Evolutionary conservation across 2,329 filamentous ascomycete genomes (phyloP), one percentile per base, ranked within the genome.

Genomic region (Aphanoascus verrucosus): DNA sequence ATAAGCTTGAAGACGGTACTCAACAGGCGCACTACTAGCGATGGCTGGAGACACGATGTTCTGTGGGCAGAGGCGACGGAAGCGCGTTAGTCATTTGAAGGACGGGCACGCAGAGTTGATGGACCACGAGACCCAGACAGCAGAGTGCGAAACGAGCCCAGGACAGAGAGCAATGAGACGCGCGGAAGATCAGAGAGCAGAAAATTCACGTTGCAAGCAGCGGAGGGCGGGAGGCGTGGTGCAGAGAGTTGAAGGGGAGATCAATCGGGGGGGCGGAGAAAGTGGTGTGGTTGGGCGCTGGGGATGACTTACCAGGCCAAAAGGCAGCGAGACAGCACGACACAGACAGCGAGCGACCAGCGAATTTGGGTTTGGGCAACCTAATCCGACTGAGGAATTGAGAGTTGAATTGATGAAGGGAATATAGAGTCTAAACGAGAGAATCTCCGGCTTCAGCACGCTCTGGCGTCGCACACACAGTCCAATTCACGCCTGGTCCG

Each of bases 281-380:
- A 53, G 51, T 53, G 44, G 45, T 53, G 51, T 53, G 51, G 51
- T 53, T 53, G 51, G 51, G 51, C 51, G 44, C 45, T 42, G 35
- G 51, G 48, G 34, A 32, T 12, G 17, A 35, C 48, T 50, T 43
- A 50, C 48, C 42, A 40, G 50, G 50, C 41, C 20, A 52, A 46
- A 44, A 38, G 17, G 41, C 32, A 32, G 20, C 14, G 50, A 46
- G 32, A 28, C 23, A 28, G 23, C 23, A 28, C 23, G 23, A 28
- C 23, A 28, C 23, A 28, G 23, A 28, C 23, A 28, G 23, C 23
- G 49, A 43, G 40, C 38, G 42, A 45, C 49, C 40, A 42, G 20
- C 6, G 34, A 28, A 40, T 15, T 37, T 45, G 50, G 32, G 50
- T 46, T 45, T 45, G 42, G 32, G 23, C 15, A 20, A 14, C 37